Conservation (phyloP, 2,329 filamentous ascomycete species). For the Cytospora paraplurivora region DNA sequence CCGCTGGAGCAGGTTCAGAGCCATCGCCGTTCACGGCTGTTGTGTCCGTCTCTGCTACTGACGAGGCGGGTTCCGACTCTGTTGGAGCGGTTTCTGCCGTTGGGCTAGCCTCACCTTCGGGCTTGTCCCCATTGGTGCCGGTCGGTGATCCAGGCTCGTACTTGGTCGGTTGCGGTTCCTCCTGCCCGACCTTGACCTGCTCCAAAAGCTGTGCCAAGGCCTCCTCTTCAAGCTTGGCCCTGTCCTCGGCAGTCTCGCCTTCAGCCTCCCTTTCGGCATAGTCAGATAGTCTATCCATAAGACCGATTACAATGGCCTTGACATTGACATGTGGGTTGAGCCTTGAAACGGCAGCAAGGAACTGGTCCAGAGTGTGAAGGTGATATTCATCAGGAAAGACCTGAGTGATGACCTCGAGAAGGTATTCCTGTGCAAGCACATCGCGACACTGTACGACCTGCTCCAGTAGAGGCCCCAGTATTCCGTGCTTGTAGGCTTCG, state of each 20-base stretch:
- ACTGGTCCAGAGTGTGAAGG: slow-evolving; percentile 92
- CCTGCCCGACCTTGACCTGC: slow-evolving; percentile 70
- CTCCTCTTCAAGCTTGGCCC: slow-evolving; percentile 79
- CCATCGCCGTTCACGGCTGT: slow-evolving; percentile 51
- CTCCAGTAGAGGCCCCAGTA: slow-evolving; percentile 85
- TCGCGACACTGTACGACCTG: slow-evolving; percentile 98
- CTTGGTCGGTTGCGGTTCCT: slow-evolving; percentile 37
- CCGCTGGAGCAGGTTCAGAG: slow-evolving; percentile 34
- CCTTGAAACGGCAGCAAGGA: slow-evolving; percentile 88
- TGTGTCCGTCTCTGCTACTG: slow-evolving; percentile 50
- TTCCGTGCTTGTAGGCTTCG: slow-evolving; percentile 88
- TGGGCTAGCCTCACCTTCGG: slow-evolving; percentile 39
- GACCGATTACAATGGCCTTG: slow-evolving; percentile 94
- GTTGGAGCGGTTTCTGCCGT: slow-evolving; percentile 36
- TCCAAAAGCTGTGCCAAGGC: slow-evolving; percentile 78
- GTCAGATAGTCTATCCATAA: slow-evolving; percentile 94
- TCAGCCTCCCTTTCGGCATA: slow-evolving; percentile 90
- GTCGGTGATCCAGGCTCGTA: slow-evolving; percentile 35
- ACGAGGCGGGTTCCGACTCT: slow-evolving; percentile 42
- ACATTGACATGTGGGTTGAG: slow-evolving; percentile 96
- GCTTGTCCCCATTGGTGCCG: slow-evolving; percentile 42
- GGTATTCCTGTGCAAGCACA: slow-evolving; percentile 94
- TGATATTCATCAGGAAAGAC: slow-evolving; percentile 99
- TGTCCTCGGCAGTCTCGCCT: slow-evolving; percentile 68
- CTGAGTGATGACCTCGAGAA: slow-evolving; percentile 97